Evolutionary conservation across 345 rosid species (phyloP).

Genomic region (Streptanthus diversifolius): DNA sequence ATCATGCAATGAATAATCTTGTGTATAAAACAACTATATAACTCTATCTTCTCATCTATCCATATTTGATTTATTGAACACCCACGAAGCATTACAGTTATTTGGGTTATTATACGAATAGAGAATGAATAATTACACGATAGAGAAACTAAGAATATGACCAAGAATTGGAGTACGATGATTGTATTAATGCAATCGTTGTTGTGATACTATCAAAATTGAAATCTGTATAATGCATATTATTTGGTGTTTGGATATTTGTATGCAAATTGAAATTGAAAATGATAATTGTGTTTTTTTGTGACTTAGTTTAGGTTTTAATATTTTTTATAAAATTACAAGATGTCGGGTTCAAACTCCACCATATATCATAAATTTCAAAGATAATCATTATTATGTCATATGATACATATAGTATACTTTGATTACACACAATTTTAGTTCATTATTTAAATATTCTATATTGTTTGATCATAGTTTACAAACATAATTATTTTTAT

Average conservation of each 20-base stretch:
- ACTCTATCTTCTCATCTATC: conserved; percentile 23
- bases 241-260: background rate
- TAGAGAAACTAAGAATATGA: background rate
- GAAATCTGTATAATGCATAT: background rate
- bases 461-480: background rate
- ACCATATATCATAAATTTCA: too few species aligned
- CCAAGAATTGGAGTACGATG: background rate
- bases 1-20: conserved; percentile 15
- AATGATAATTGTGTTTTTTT: too few species aligned
- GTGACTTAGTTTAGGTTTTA: too few species aligned
- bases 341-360: too few species aligned
- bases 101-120: conserved; percentile 14
- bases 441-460: background rate
- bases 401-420: too few species aligned
- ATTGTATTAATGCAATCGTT: background rate
- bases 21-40: background rate
- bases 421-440: background rate
- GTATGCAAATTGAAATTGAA: too few species aligned
- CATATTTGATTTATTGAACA: conserved; percentile 25
- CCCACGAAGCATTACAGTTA: conserved; percentile 31
- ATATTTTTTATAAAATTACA: too few species aligned
- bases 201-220: background rate
- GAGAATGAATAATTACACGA: background rate
- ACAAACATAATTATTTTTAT: background rate
- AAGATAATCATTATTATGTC: too few species aligned